These are phyloP conservation scores for Houttuynia cordata DNA, from an alignment of 164 flowering plant genomes.

Conservation along the genomic window DNA sequence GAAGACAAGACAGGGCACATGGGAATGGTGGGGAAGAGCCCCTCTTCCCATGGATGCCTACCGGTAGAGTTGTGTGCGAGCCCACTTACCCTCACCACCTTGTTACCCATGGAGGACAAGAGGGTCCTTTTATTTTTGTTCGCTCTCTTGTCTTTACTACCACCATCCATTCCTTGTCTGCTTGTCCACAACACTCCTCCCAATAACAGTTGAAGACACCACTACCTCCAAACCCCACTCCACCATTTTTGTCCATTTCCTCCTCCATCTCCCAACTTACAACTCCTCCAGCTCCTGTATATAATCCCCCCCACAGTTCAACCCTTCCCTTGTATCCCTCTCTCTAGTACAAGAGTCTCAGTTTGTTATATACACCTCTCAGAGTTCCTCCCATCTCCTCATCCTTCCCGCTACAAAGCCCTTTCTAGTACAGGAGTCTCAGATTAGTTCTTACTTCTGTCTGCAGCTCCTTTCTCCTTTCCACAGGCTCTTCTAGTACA, in stretches of 20 bases:
- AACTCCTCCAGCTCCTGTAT: not conserved
- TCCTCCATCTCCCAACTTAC: not conserved
- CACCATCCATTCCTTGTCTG: constrained; percentile 27
- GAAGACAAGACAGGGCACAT: constrained; percentile 59
- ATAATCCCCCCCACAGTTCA: not conserved
- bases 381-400: not conserved
- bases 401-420: not conserved
- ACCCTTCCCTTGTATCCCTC: not conserved
- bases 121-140: constrained; percentile 29
- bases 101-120: constrained; percentile 25
- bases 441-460: not conserved
- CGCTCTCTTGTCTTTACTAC: constrained; percentile 2
- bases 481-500: not conserved
- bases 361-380: not conserved
- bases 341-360: not conserved
- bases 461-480: too few relatives aligned
- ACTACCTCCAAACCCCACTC: constrained; percentile 11
- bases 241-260: constrained; percentile 24
- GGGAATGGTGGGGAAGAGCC: constrained; percentile 14
- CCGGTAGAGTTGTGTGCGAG: constrained; percentile 13
- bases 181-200: constrained; percentile 21
- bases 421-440: not conserved
- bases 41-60: constrained; percentile 1
- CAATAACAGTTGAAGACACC: constrained; percentile 26
- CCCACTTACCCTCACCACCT: not conserved